Evolutionary conservation across 768 basidiomycete genomes (phyloP), one percentile per base, ranked within the genome.

Genomic region (Rhodotorula paludigena): DNA sequence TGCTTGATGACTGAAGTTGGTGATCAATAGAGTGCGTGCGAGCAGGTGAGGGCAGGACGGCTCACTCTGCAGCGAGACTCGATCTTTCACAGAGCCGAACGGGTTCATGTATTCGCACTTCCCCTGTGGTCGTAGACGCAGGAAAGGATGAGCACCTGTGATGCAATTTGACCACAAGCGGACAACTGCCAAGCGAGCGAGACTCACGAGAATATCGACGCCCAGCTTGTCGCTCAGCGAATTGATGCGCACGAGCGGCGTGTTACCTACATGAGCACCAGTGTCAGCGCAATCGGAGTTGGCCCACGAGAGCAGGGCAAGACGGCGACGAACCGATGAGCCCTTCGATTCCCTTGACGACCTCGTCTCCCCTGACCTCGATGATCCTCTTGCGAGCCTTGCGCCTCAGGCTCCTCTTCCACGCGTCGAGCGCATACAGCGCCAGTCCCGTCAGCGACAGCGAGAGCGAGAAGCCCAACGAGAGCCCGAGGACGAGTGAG

Each of bases 1-100:
- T 97, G 89, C 69, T 92, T 85, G 72, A 99, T 91, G 82, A 98
- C 94, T 98, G 76, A 23, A 28, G 42, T n/a, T 5, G 36, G 53
- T 14, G 49, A 23, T 15, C 52, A n/a, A 12, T 25, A 44, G 42
- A 11, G 5, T 18, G 18, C 9, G 44, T n/a, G 30, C 39, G 11
- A 45, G 66, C 75, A 94, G 18, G 21, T 4, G 42, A 36, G 36
- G 23, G 11, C 25, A 20, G 12, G 38, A n/a, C 32, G 39, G 8
- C 49, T 66, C 75, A 96, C 93, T 90, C 78, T 86, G 84, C 66
- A 97, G 78, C 0, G 93, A 94, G n/a, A 98, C 94, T 38, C 96
- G 85, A 78, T 99, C 96, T 78, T 99, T 99, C 57, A 97, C 89
- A 60, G 93, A 97, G 47, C 96, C 96, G 33, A 94, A 94, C 1